Evolutionary conservation across 2,329 filamentous ascomycete genomes (phyloP).

Genomic region (Diaporthe citrichinensis): DNA sequence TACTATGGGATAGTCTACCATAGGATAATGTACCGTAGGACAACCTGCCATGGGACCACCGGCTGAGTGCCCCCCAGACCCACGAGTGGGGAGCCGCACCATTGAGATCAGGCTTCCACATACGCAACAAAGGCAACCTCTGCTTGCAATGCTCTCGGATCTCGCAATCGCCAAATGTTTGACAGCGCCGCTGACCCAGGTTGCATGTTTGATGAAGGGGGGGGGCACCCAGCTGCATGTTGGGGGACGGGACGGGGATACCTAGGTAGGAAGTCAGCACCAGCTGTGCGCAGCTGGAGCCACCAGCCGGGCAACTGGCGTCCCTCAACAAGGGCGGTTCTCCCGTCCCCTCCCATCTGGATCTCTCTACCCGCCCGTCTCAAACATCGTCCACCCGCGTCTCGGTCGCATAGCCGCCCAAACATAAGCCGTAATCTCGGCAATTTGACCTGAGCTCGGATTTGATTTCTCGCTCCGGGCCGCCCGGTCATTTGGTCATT

Average conservation of each 20-base stretch:
- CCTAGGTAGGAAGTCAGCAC: neutral
- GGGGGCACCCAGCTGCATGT: neutral
- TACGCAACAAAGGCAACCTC: too few relatives aligned
- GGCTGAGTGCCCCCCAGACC: neutral
- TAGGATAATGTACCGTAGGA: too few relatives aligned
- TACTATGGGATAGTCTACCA: too few relatives aligned
- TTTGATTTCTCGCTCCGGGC: too few relatives aligned
- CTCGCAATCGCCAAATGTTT: neutral
- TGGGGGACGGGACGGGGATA: neutral
- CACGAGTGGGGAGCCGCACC: neutral
- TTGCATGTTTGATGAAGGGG: too few relatives aligned
- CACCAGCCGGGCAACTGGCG: neutral
- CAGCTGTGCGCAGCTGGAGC: slow-evolving; percentile 23
- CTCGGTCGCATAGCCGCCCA: neutral
- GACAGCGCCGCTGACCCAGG: neutral
- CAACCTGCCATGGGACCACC: neutral
- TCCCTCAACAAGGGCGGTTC: neutral
- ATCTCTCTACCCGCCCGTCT: neutral
- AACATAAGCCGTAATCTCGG: neutral
- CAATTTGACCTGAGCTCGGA: neutral
- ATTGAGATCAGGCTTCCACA: slow-evolving; percentile 1
- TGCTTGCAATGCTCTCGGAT: neutral
- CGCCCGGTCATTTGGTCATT: neutral
- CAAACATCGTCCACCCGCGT: neutral
- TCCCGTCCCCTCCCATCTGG: neutral